A percentile compares a stretch with the other conserved stretches of the same genome.
Conservation (phyloP, 257 asterid genomes). For the Solanum arcanum region DNA sequence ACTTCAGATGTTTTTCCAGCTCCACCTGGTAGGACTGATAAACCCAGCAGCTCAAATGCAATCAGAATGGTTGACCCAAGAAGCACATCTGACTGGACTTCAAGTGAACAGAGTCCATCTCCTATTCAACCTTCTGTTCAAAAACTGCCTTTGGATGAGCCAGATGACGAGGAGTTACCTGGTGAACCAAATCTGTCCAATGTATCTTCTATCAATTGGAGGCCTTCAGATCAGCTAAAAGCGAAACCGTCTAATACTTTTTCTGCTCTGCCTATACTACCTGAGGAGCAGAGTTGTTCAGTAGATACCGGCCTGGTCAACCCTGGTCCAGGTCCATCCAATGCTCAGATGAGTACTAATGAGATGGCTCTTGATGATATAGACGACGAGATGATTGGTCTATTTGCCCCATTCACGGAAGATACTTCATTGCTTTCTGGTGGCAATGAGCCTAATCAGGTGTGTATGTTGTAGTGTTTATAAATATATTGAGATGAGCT, state of each 20-base stretch:
- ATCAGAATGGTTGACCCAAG: not conserved
- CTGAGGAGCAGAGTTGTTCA: not conserved
- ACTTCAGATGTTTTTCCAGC: constrained; percentile 2
- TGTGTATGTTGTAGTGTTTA: not conserved
- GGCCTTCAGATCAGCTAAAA: not conserved
- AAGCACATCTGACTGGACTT: not conserved
- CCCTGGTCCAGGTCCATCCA: constrained; percentile 17
- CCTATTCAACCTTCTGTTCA: not conserved
- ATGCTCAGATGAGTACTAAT: constrained; percentile 11
- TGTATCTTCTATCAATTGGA: not conserved
- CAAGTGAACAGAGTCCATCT: constrained; percentile 2
- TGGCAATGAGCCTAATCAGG: constrained; percentile 30
- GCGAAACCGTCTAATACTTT: not conserved
- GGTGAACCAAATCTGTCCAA: not conserved
- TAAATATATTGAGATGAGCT: not conserved
- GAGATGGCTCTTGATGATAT: constrained; percentile 8
- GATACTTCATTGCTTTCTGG: constrained; percentile 8
- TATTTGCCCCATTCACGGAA: constrained; percentile 25
- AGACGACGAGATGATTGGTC: constrained; percentile 25
- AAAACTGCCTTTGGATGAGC: not conserved
- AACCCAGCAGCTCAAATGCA: not conserved
- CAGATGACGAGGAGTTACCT: not conserved
- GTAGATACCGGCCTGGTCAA: not conserved
- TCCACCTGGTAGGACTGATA: constrained; percentile 8
- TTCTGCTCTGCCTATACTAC: not conserved